Base-by-base conservation (phyloP, 2,329 filamentous ascomycete genomes). In the Chaetomium sp. region DNA sequence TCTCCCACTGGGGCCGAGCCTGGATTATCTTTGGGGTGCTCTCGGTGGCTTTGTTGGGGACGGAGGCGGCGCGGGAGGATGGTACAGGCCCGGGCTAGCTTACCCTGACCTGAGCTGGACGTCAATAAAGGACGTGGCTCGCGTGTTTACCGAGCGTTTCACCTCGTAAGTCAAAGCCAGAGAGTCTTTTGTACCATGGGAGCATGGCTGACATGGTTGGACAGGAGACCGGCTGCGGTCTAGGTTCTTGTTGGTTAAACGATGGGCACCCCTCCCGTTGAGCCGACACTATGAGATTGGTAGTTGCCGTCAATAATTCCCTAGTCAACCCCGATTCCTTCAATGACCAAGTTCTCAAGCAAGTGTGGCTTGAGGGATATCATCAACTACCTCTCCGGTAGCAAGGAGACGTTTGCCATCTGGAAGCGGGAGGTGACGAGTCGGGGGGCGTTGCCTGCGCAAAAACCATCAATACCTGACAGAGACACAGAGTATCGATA, bases 361-460 rank as follows among this genome's bases (percentile, higher is more conserved):
- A 35, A 13, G 9, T 35, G 10, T 12, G 10, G 10, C 33, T 35
- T 35, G 33, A 35, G 12, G 9, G 9, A 35, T 35, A 13, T 35
- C 33, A 35, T 27, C 54, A 42, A 60, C 42, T 33, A 60, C 13
- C 57, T 60, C 57, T 25, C 57, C 57, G 3, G 57, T 60, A 31
- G 57, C 47, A 53, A 60, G 57, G 47, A 60, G 47, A 7, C 57
- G 45, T 13, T 60, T 31, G 5, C 47, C 57, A 9, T 10, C 31
- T 27, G 29, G 57, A 38, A 60, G 57, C 1, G 57, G 57, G 21
- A 60, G 47, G 23, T 60, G n/a, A n/a, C 13, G 6, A 29, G 29
- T 51, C 4, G 47, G 7, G 3, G 57, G 57, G 23, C 57, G 57
- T 35, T 42, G n/a, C 57, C 57, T 51, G 25, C 1, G 10, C 27